Percentiles rank a stretch among this genome's conserved stretches.
phyloP scores from a whole-genome alignment of 1,139 yeast genomes.

The Hansenula sp. region DNA sequence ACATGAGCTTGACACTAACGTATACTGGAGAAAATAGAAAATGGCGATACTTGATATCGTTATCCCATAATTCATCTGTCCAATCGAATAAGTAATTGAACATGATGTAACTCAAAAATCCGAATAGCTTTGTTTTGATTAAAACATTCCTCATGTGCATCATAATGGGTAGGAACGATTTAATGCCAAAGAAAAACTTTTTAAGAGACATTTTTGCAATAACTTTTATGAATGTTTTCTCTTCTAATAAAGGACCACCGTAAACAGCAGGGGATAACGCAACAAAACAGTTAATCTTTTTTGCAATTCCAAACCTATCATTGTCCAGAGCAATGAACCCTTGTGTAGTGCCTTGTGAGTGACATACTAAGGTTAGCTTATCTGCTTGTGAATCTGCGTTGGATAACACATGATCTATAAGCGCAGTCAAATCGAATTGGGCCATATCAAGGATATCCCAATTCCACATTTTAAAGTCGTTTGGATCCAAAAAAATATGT shows the following conservation, averaged over 20 bases:
- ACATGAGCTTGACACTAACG: constrained; percentile 76
- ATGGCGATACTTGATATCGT: constrained; percentile 60
- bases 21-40: constrained; percentile 85
- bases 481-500: constrained; percentile 42
- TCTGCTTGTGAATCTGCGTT: constrained; percentile 30
- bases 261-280: constrained; percentile 89
- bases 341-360: constrained; percentile 93
- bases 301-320: constrained; percentile 38
- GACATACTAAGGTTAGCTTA: constrained; percentile 67
- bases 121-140: constrained; percentile 48
- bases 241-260: constrained; percentile 70
- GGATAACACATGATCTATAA: constrained; percentile 58
- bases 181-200: constrained; percentile 53
- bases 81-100: constrained; percentile 84
- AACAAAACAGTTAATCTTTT: constrained; percentile 60
- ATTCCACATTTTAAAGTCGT: constrained; percentile 63
- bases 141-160: constrained; percentile 44
- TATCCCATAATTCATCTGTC: constrained; percentile 79
- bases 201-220: constrained; percentile 33
- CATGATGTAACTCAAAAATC: constrained; percentile 67
- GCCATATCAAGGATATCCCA: constrained; percentile 90
- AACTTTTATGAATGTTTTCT: constrained; percentile 45
- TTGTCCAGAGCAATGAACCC: constrained; percentile 57
- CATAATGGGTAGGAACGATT: constrained; percentile 59
- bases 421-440: constrained; percentile 66